Percentiles rank a stretch among this genome's conserved stretches.
Evolutionary conservation across 257 asterid species (phyloP).

Genomic region (Capsicum pubescens): DNA sequence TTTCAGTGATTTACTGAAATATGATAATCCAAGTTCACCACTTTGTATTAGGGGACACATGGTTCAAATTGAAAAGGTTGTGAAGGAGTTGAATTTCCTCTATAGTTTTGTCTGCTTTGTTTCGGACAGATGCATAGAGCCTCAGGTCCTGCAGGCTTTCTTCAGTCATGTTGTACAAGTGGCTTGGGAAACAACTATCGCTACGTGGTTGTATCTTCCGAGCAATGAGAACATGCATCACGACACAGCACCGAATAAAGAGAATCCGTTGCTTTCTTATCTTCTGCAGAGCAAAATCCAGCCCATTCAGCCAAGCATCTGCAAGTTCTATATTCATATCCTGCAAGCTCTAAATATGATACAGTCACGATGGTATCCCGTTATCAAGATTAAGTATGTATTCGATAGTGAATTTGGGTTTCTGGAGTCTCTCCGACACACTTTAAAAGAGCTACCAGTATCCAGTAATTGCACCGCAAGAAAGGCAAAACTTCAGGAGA

Average conservation of each 20-base stretch:
- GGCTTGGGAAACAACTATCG: neutral
- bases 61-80: neutral
- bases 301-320: neutral
- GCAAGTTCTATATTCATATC: neutral
- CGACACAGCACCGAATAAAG: neutral
- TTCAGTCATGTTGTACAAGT: slow-evolving; percentile 15
- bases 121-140: neutral
- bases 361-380: neutral
- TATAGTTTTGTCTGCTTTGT: neutral
- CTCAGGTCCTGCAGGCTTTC: neutral
- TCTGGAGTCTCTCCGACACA: neutral
- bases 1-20: slow-evolving; percentile 3
- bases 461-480: neutral
- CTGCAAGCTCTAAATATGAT: neutral
- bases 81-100: slow-evolving; percentile 7
- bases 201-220: neutral
- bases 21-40: neutral
- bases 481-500: neutral
- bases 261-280: neutral
- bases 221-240: neutral
- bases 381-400: neutral
- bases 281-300: neutral
- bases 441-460: neutral
- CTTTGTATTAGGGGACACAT: neutral
- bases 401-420: neutral